These are phyloP conservation scores for Sarocladiaceae sp. DNA, from an alignment of 2,329 filamentous ascomycete species.

Conservation along the genomic window DNA sequence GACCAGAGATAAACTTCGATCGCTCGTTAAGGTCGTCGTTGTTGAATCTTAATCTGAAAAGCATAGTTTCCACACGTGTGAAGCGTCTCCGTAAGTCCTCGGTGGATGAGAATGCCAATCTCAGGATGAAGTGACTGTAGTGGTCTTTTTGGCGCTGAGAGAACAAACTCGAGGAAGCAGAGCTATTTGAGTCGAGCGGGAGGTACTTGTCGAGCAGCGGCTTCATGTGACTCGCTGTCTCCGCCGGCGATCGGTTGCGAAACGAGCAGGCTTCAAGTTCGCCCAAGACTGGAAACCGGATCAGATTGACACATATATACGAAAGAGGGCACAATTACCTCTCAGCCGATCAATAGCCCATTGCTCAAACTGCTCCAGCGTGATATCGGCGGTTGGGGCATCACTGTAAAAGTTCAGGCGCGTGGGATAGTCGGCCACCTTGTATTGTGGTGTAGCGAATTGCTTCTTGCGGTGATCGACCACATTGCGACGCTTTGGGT, in stretches of 20 bases:
- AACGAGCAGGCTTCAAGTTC: constrained; percentile 94
- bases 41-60: constrained; percentile 80
- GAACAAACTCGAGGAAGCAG: constrained; percentile 52
- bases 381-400: constrained; percentile 90
- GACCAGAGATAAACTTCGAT: constrained; percentile 67
- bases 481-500: constrained; percentile 70
- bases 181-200: constrained; percentile 72
- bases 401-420: constrained; percentile 88
- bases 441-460: constrained; percentile 73
- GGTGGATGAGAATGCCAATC: constrained; percentile 86
- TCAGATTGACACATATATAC: constrained; percentile 9
- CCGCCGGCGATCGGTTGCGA: constrained; percentile 79
- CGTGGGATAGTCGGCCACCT: constrained; percentile 74
- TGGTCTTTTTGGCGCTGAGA: constrained; percentile 89
- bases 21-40: constrained; percentile 72
- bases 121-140: constrained; percentile 95
- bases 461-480: constrained; percentile 82
- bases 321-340: constrained; percentile 44
- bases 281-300: constrained; percentile 58
- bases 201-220: constrained; percentile 84
- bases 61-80: constrained; percentile 77
- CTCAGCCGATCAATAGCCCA: constrained; percentile 94
- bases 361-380: constrained; percentile 95
- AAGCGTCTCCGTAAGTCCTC: constrained; percentile 88
- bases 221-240: constrained; percentile 80